Conservation (phyloP, 2,329 filamentous ascomycete genomes). For the Ascochyta lentis region DNA sequence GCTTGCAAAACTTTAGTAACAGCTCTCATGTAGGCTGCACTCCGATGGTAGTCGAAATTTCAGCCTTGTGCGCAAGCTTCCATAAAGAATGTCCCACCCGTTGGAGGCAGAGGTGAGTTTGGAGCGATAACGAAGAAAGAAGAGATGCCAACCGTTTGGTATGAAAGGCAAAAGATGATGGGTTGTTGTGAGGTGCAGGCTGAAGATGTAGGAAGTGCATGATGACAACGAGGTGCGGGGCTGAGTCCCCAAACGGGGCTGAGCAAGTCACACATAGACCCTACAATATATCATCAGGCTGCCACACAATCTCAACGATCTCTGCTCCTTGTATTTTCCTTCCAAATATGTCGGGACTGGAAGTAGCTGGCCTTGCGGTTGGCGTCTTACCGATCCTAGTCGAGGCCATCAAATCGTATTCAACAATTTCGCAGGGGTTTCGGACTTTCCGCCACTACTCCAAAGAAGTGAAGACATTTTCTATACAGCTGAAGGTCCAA, state of each 20-base stretch:
- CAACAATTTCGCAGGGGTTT: conserved; percentile 11
- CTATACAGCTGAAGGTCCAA: conserved; percentile 21
- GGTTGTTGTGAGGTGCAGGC: too few species aligned
- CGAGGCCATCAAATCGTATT: conserved; percentile 31
- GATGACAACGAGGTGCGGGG: too few species aligned
- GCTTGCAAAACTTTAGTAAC: too few species aligned
- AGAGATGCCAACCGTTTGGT: too few species aligned
- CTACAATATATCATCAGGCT: background rate
- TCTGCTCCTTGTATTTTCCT: background rate
- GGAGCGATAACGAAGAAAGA: too few species aligned
- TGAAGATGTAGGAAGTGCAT: too few species aligned
- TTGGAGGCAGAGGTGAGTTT: too few species aligned
- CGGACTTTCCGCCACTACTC: conserved; percentile 29
- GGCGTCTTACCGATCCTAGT: conserved; percentile 33
- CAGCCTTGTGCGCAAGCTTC: too few species aligned
- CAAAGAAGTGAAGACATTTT: conserved; percentile 24
- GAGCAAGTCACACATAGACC: background rate
- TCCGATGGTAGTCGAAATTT: too few species aligned
- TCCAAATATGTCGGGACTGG: conserved; percentile 25
- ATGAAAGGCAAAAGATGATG: too few species aligned
- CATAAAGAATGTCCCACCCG: too few species aligned
- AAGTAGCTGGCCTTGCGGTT: conserved; percentile 30
- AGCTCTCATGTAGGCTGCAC: too few species aligned
- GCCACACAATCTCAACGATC: background rate
- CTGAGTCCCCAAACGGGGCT: background rate